Base-by-base conservation (phyloP, 805 yeast genomes). In the Jamesozyma piceae region DNA sequence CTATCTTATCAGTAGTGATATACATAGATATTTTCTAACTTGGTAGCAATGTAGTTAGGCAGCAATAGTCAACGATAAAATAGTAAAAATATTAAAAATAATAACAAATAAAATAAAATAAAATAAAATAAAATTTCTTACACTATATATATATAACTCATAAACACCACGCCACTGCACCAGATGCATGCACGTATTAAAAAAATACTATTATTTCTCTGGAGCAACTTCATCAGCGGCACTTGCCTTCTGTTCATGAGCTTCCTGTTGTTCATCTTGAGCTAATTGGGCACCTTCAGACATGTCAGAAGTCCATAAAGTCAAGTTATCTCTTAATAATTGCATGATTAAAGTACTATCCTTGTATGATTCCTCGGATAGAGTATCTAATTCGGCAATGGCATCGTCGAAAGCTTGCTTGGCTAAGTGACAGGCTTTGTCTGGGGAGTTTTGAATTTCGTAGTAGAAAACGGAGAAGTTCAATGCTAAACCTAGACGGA, bases 321-420 rank as follows among this genome's bases (percentile, higher is more conserved):
- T 89, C 73, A 89, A 76, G 79, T 89, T 89, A 72, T 89, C 97
- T 73, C 95, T 82, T 66, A 89, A 80, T 67, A 89, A 80, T 78
- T 89, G 97, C 97, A 89, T 89, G 65, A 89, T 89, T 65, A 89
- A 78, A 54, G 97, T 89, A 49, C 96, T 88, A 69, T 89, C 97
- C 70, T 89, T 90, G 80, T 90, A 89, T 52, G 95, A 82, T 73
- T 89, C 97, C 73, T 89, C 97, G 37, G 94, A 83, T 63, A 89
- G 75, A 52, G 96, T 84, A 70, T 89, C 97, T 66, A 89, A 78
- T 72, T 90, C 97, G 52, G 97, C 95, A 64, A 89, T 92, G 52
- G 97, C 97, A 64, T 89, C 97, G 68, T 89, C 97, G 60, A 90
- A 89, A 33, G 97, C 97, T 72, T 88, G 95, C 72, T 89, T 89